Conservation (phyloP, 805 yeast genomes). For the Cephaloascus albidus region DNA sequence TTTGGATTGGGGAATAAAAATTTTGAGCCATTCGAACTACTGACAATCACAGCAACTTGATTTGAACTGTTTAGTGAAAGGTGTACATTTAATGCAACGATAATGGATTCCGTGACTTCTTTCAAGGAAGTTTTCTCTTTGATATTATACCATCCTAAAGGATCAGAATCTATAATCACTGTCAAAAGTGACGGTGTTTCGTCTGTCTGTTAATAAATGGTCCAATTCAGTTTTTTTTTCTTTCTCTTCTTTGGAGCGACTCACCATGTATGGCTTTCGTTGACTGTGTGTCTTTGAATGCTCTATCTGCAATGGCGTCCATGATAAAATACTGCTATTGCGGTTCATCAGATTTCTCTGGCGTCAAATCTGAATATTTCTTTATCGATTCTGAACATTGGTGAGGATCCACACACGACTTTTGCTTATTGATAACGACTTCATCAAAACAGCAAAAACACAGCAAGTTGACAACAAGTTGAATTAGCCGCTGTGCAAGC, state of each 20-base stretch:
- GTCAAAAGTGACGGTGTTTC: slow-evolving; percentile 75
- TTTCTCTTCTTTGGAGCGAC: slow-evolving; percentile 5
- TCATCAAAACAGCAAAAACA: no score
- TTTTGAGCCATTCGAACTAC: slow-evolving; percentile 60
- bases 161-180: slow-evolving; percentile 70
- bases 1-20: slow-evolving; percentile 58
- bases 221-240: no score
- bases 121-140: slow-evolving; percentile 40
- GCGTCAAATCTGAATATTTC: no score
- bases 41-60: slow-evolving; percentile 71
- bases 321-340: no score
- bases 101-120: slow-evolving; percentile 52
- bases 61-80: slow-evolving; percentile 78
- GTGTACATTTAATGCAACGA: slow-evolving; percentile 82
- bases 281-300: slow-evolving; percentile 27
- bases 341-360: no score
- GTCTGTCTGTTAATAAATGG: slow-evolving; percentile 24
- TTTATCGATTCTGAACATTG: no score
- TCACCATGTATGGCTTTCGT: slow-evolving; percentile 21
- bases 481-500: no score
- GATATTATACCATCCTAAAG: slow-evolving; percentile 52
- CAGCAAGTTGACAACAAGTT: no score
- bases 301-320: slow-evolving; percentile 63
- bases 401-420: no score
- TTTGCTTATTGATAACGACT: no score